Conservation (phyloP, 2,329 filamentous ascomycete genomes). For the Emydomyces testavorans region DNA sequence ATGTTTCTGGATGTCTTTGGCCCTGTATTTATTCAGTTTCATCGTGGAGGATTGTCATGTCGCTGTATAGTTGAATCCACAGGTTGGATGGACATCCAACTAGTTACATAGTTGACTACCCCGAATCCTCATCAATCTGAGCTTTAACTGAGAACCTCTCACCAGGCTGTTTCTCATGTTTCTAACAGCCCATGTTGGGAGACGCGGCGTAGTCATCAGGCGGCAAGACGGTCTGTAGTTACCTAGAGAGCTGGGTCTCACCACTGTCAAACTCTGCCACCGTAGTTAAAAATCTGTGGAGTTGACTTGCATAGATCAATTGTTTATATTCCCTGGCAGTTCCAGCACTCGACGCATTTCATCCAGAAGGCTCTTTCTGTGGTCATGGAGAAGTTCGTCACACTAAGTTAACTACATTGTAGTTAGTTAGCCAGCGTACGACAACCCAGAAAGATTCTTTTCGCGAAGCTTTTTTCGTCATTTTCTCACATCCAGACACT, state of each 20-base stretch:
- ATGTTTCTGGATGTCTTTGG: too few relatives aligned
- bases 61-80: too few relatives aligned
- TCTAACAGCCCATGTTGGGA: not conserved
- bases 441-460: slow-evolving; percentile 7
- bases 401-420: too few relatives aligned
- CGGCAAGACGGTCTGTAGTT: not conserved
- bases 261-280: too few relatives aligned
- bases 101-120: too few relatives aligned
- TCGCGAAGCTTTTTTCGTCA: slow-evolving; percentile 22
- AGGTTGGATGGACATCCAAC: too few relatives aligned
- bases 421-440: slow-evolving; percentile 6
- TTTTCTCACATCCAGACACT: slow-evolving; percentile 9
- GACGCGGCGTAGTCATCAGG: not conserved
- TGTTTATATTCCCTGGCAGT: not conserved
- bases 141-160: not conserved
- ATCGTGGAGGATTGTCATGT: too few relatives aligned
- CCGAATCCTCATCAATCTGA: not conserved
- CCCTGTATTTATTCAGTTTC: too few relatives aligned
- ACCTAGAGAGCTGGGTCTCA: too few relatives aligned
- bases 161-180: not conserved
- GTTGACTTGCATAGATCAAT: too few relatives aligned
- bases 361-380: slow-evolving; percentile 8
- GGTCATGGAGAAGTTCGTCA: slow-evolving; percentile 7
- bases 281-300: too few relatives aligned
- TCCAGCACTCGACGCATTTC: too few relatives aligned